phyloP scores from a whole-genome alignment of 768 basidiomycete species.

The Clitopilus hobsonii region DNA sequence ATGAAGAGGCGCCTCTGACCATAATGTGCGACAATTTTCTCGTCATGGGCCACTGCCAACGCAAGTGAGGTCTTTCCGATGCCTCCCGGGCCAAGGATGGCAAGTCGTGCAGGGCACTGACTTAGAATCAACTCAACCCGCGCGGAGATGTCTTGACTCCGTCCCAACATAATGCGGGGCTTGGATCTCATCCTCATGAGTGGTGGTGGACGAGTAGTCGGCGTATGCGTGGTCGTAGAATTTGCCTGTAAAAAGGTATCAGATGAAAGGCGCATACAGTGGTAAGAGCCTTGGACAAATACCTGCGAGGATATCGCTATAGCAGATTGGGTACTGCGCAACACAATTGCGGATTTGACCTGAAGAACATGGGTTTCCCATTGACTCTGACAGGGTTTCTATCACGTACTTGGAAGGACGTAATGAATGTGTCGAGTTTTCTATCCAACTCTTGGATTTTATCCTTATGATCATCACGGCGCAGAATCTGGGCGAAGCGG shows the following conservation, averaged over 20 bases:
- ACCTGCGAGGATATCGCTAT: not conserved
- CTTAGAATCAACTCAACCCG: slow-evolving; percentile 14
- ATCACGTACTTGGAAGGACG: slow-evolving; percentile 23
- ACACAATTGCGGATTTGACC: slow-evolving; percentile 12
- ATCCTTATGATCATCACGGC: slow-evolving; percentile 14
- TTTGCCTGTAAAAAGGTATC: too few relatives aligned
- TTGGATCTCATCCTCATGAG: slow-evolving; percentile 9
- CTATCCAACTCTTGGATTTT: slow-evolving; percentile 19
- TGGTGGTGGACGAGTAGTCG: not conserved
- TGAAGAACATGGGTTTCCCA: too few relatives aligned
- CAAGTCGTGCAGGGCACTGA: slow-evolving; percentile 10
- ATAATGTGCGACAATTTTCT: slow-evolving; percentile 12
- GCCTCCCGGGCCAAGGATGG: slow-evolving; percentile 27
- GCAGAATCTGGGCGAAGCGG: slow-evolving; percentile 12
- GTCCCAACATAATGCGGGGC: slow-evolving; percentile 22
- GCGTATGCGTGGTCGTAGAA: too few relatives aligned
- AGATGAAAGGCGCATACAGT: too few relatives aligned
- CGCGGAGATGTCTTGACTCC: slow-evolving; percentile 16
- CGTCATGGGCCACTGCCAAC: slow-evolving; percentile 18
- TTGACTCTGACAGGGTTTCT: too few relatives aligned
- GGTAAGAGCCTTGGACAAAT: too few relatives aligned
- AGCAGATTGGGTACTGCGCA: slow-evolving; percentile 1
- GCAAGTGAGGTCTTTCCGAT: slow-evolving; percentile 30
- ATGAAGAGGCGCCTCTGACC: slow-evolving; percentile 18
- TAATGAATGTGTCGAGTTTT: slow-evolving; percentile 21